Evolutionary conservation across 257 asterid species (phyloP).

Genomic region (Capsicum pubescens): DNA sequence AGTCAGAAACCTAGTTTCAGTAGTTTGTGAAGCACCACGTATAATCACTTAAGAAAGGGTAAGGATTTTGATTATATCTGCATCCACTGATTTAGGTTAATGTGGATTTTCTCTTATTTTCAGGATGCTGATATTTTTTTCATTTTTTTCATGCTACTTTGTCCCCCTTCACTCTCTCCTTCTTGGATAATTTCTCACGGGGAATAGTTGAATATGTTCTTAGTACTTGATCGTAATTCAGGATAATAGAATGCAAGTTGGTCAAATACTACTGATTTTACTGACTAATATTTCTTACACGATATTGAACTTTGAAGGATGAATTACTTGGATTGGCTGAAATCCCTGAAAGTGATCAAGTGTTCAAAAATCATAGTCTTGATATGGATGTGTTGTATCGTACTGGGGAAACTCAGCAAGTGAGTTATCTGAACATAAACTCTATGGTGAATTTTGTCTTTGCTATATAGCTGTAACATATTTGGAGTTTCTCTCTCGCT

Average conservation of each 20-base stretch:
- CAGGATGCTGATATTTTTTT: not conserved
- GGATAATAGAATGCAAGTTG: not conserved
- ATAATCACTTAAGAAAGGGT: not conserved
- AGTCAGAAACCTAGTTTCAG: not conserved
- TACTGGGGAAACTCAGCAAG: constrained; percentile 88
- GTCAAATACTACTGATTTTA: constrained; percentile 10
- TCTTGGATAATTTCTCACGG: not conserved
- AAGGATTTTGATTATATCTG: constrained; percentile 21
- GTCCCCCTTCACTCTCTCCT: not conserved
- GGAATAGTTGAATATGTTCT: not conserved
- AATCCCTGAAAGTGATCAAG: constrained; percentile 52
- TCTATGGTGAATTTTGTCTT: constrained; percentile 25
- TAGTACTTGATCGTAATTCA: not conserved
- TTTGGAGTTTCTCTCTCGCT: not conserved
- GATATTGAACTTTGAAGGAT: constrained; percentile 57
- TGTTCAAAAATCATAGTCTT: constrained; percentile 66
- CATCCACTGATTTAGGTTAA: constrained; percentile 14
- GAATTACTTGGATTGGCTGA: constrained; percentile 95
- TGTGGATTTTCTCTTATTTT: not conserved
- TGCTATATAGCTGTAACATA: constrained; percentile 13
- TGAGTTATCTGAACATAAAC: constrained; percentile 27
- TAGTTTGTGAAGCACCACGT: constrained; percentile 21
- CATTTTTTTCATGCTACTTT: not conserved
- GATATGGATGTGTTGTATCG: constrained; percentile 85
- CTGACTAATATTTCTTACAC: constrained; percentile 30